Evolutionary conservation across 352 stramenopile genomes (phyloP).

Genomic region (Pythium plurisporium): DNA sequence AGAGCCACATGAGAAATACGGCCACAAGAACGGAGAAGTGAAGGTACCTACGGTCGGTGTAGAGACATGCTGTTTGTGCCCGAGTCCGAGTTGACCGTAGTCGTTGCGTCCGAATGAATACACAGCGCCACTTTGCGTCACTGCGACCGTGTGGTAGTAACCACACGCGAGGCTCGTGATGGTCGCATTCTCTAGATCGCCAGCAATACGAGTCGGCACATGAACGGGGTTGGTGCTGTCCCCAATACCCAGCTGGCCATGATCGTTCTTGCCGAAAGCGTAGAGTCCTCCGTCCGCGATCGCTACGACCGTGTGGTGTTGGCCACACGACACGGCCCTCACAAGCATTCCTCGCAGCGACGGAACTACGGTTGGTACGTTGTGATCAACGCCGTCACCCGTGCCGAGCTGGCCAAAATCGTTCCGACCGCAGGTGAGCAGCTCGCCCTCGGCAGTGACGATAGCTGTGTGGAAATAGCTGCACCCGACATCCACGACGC

Average conservation of each 20-base stretch:
- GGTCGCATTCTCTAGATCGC: conserved; percentile 54
- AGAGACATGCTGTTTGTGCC: conserved; percentile 68
- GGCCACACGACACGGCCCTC: conserved; percentile 51
- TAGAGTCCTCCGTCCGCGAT: conserved; percentile 58
- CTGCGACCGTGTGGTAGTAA: conserved; percentile 89
- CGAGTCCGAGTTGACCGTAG: conserved; percentile 90
- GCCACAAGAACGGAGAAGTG: neutral
- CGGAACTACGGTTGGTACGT: conserved; percentile 51
- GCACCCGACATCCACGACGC: conserved; percentile 79
- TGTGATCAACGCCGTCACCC: conserved; percentile 60
- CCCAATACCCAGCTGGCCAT: conserved; percentile 86
- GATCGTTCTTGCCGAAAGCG: conserved; percentile 91
- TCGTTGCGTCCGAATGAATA: conserved; percentile 91
- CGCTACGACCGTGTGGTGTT: conserved; percentile 22
- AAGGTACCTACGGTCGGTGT: conserved; percentile 40
- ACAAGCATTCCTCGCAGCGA: conserved; percentile 47
- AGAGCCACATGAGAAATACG: neutral
- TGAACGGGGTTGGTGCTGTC: conserved; percentile 38
- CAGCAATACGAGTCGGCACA: conserved; percentile 40
- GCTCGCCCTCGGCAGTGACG: conserved; percentile 64
- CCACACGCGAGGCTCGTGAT: conserved; percentile 83
- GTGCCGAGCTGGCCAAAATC: conserved; percentile 90
- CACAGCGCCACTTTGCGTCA: conserved; percentile 62
- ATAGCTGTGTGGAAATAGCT: conserved; percentile 93
- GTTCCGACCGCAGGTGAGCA: conserved; percentile 89